A percentile compares a stretch with the other conserved stretches of the same genome.
Conservation (phyloP, 2,329 filamentous ascomycete species). For the Phoma sp. region DNA sequence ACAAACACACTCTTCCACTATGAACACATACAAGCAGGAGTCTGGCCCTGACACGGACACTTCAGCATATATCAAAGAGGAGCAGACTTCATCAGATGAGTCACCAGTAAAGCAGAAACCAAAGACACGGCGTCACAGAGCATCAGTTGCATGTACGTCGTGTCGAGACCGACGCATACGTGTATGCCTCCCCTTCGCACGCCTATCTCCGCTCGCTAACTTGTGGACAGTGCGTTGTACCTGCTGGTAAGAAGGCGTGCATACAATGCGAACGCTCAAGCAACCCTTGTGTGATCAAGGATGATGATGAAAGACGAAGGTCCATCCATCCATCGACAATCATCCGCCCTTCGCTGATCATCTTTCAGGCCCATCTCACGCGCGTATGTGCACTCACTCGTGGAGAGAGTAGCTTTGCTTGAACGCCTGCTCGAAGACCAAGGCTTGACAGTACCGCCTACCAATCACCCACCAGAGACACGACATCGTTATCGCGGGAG, state of each 20-base stretch:
- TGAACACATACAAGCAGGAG: not conserved
- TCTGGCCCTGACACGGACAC: not conserved
- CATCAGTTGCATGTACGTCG: slow-evolving; percentile 64
- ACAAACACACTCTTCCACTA: not conserved
- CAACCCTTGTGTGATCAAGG: slow-evolving; percentile 63
- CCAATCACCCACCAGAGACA: slow-evolving; percentile 63
- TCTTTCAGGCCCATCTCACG: slow-evolving; percentile 61
- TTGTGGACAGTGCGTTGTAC: slow-evolving; percentile 59
- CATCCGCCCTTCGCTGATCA: slow-evolving; percentile 7
- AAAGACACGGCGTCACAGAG: slow-evolving; percentile 51
- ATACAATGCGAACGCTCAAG: slow-evolving; percentile 62
- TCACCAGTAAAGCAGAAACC: slow-evolving; percentile 27
- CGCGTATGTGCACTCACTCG: slow-evolving; percentile 65
- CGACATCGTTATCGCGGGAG: slow-evolving; percentile 27
- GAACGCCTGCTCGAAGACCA: slow-evolving; percentile 61
- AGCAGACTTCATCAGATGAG: slow-evolving; percentile 15
- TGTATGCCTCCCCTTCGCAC: slow-evolving; percentile 33
- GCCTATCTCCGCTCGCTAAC: slow-evolving; percentile 31
- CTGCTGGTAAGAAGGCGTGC: slow-evolving; percentile 59
- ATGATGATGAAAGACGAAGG: slow-evolving; percentile 65
- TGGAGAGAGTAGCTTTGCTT: slow-evolving; percentile 61
- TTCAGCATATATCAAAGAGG: slow-evolving; percentile 2
- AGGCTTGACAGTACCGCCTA: slow-evolving; percentile 59
- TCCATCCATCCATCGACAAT: slow-evolving; percentile 35
- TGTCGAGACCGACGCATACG: slow-evolving; percentile 57